Percentiles rank a stretch among this genome's conserved stretches.
phyloP scores from a whole-genome alignment of 257 asterid species.

The Solanum pimpinellifolium region DNA sequence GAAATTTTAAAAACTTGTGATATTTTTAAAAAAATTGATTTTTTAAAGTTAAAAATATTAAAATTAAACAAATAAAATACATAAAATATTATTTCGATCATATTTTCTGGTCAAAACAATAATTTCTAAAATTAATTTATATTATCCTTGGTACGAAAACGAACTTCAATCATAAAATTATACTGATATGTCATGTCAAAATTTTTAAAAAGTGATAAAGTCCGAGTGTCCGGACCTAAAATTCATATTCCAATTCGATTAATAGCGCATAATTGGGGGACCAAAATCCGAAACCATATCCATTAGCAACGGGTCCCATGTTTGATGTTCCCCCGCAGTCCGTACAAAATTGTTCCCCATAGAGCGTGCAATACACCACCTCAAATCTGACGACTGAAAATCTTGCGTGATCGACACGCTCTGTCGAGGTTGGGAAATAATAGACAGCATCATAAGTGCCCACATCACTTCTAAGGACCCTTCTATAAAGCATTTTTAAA shows the following conservation, averaged over 20 bases:
- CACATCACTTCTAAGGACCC: not conserved
- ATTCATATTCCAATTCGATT: not conserved
- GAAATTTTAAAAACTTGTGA: too few species aligned
- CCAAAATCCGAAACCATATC: not conserved
- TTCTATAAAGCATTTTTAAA: not conserved
- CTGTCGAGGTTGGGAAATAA: not conserved
- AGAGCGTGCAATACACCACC: not conserved
- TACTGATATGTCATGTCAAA: not conserved
- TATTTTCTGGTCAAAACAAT: too few species aligned
- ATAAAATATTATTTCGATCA: too few species aligned
- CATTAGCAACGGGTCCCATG: not conserved
- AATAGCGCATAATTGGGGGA: not conserved
- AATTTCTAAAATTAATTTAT: too few species aligned
- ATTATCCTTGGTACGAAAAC: not conserved
- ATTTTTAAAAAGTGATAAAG: not conserved
- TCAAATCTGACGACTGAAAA: not conserved
- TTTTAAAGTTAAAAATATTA: too few species aligned
- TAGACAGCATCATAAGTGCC: not conserved
- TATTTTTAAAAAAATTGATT: too few species aligned
- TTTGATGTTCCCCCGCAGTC: not conserved
- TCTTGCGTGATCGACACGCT: not conserved
- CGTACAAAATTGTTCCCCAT: not conserved
- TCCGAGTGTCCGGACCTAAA: not conserved
- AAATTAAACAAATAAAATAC: too few species aligned
- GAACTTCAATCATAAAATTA: not conserved